Base-by-base conservation (phyloP, 2,329 filamentous ascomycete species). In the Bipolaris cookei region DNA sequence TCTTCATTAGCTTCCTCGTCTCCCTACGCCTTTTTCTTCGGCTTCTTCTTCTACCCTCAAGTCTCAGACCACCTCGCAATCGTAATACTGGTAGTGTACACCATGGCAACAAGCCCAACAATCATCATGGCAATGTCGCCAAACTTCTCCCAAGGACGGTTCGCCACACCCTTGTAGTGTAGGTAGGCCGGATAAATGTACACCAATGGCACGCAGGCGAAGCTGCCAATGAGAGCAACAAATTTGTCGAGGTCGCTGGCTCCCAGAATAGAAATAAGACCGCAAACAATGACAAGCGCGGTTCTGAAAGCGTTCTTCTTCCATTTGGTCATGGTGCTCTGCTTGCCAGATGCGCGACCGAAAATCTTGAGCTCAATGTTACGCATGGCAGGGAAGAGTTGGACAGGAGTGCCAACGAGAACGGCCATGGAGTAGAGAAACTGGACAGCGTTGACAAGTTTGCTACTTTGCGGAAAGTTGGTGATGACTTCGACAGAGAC, bases 131-230 rank as follows among this genome's bases (percentile, higher is more conserved):
- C 69, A 4, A 89, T 58, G 68, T 92, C 89, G 4, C 85, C 80
- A 2, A 76, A 71, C 76, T 87, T 90, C 25, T 78, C 82, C 70
- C 75, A 78, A 30, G 72, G 75, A n/a, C 81, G 83, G 46, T 82
- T 79, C 6, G 89, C 89, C 3, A 88, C 81, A 4, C 86, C 89
- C 66, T 82, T 86, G 76, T 86, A 89, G 72, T 92, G 90, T 68
- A 92, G 70, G 60, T 83, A 87, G 0, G 90, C 84, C 41, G 90
- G 89, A 69, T 91, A 92, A 56, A 92, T 89, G 75, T 91, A 92
- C 10, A 92, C 89, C 62, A 92, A 76, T 13, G 89, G 89, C 51
- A 92, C 87, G 65, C 89, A 92, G 1, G 89, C 89, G 68, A 90
- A 86, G 35, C 85, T 88, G 11, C 89, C 89, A 62, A 91, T 91